phyloP scores from a whole-genome alignment of 148 eudicot species.

The Persicaria maculosa region DNA sequence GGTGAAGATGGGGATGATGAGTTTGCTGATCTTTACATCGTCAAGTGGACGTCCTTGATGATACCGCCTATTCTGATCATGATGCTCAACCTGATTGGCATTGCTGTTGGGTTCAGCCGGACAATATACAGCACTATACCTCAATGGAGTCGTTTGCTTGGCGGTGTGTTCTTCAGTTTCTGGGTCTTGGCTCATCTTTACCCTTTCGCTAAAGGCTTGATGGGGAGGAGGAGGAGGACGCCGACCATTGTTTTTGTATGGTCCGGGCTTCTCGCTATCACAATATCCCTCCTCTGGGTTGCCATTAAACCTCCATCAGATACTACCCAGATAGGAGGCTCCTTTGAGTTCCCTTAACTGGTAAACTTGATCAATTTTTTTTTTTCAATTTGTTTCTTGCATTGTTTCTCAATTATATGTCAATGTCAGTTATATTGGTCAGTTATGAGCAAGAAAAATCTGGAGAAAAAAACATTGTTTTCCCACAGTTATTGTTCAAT shows the following conservation, averaged over 20 bases:
- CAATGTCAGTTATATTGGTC: background rate
- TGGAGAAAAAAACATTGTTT: background rate
- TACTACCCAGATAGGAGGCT: constrained; percentile 67
- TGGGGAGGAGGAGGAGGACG: constrained; percentile 90
- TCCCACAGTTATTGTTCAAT: background rate
- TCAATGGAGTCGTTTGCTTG: constrained; percentile 80
- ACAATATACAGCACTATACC: constrained; percentile 79
- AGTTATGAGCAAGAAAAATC: background rate
- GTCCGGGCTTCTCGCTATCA: constrained; percentile 84
- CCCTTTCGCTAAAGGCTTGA: constrained; percentile 86
- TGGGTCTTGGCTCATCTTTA: constrained; percentile 91
- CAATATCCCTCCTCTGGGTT: constrained; percentile 87
- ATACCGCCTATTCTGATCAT: constrained; percentile 80
- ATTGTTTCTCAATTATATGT: background rate
- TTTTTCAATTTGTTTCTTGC: background rate
- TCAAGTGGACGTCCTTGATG: constrained; percentile 88
- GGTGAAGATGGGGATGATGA: constrained; percentile 81
- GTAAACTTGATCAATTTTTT: constrained; percentile 8
- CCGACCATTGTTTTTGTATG: constrained; percentile 87
- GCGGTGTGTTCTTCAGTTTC: constrained; percentile 92
- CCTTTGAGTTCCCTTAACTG: constrained; percentile 74
- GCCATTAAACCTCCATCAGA: constrained; percentile 74
- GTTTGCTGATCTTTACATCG: constrained; percentile 74
- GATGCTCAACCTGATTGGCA: constrained; percentile 72
- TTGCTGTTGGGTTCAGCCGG: constrained; percentile 81